Evolutionary conservation across 768 basidiomycete species (phyloP), one percentile per base, ranked within the genome.

Genomic region (Phlebiopsis gigantea): DNA sequence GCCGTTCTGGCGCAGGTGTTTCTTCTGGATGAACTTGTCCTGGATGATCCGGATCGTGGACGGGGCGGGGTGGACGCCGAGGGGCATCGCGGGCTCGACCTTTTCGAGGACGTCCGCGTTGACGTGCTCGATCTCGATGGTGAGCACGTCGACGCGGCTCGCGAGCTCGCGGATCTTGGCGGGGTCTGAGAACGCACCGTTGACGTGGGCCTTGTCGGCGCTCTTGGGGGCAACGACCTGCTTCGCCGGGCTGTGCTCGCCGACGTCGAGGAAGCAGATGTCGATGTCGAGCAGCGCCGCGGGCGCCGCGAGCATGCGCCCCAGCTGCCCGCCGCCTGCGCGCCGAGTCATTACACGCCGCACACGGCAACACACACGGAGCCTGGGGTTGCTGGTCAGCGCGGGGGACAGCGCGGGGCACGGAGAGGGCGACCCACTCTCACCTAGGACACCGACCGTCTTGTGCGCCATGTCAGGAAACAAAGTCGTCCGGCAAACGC

Each of bases 81-180:
- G 71, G 12, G 57, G 67, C 53, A 69, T 64, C 52, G 62, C 66
- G 31, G 62, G 69, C 61, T 81, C 75, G 1, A 90, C 74, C 50
- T 84, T 79, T 49, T 86, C 81, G 9, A 99, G 76, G 0, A 90
- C 82, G 21, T 74, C 74, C 10, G 80, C 90, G 60, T 96, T 83
- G 59, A 99, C 93, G 65, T 99, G 97, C 72, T 99, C 96, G 30
- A 98, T 98, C 76, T 99, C 96, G 51, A 96, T 85, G 0, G 96
- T 98, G 48, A 98, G 75, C 30, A 98, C 75, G 64, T 98, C 89
- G 28, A 89, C 94, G 66, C 84, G 84, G 12, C 69, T 59, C 0
- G 94, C 93, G 34, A 99, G 81, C 60, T 89, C 79, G 43, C 76
- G 78, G 62, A 99, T 96, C 66, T 88, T 87, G 12, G 71, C 73